Base-by-base conservation (phyloP, 1,284 basidiomycete genomes). In the Serendipita sp. region DNA sequence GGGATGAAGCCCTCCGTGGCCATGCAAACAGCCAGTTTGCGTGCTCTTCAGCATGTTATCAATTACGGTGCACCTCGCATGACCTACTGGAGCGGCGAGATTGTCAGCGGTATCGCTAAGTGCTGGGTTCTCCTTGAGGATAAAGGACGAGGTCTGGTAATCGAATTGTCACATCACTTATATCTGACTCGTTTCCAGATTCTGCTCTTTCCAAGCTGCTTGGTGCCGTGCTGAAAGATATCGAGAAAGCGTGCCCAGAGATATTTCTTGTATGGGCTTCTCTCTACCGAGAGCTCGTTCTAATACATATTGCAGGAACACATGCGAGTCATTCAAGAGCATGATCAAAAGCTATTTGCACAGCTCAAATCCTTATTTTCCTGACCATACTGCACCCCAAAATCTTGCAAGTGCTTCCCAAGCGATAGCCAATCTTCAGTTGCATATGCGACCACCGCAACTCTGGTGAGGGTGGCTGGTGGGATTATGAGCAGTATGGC, bases 71-170 rank as follows among this genome's bases (percentile, higher is more conserved):
- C 53, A 22, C n/a, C 53, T 8, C 22, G 53, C 17, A 32, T 58
- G 15, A 8, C 53, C n/a, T 58, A 58, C 30, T 58, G 53, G 53
- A 58, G 53, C 32, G 53, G 53, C 5, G 53, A 58, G 26, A 58
- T 58, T 10, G 30, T 58, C 6, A n/a, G 17, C 32, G 53, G 53
- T 35, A 58, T 58, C 32, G 53, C 53, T 4, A 58, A 58, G n/a
- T 49, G n/a, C 29, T 49, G 45, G 45, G 45, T 49, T 4, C 45
- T 49, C 29, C 45, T 22, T 8, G 45, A 49, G 15, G 45, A 49
- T 4, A 49, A 49, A 15, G 5, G 45, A 22, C 4, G 15, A 49
- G n/a, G 45, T 8, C 3, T 49, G n/a, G 15, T 4, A 4, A 49
- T 49, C 4, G 5, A 22, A 5, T 4, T 5, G 4, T 4, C 45